Base-by-base conservation (phyloP, 202 grass and related monocot genomes). In the Panicum virgatum region DNA sequence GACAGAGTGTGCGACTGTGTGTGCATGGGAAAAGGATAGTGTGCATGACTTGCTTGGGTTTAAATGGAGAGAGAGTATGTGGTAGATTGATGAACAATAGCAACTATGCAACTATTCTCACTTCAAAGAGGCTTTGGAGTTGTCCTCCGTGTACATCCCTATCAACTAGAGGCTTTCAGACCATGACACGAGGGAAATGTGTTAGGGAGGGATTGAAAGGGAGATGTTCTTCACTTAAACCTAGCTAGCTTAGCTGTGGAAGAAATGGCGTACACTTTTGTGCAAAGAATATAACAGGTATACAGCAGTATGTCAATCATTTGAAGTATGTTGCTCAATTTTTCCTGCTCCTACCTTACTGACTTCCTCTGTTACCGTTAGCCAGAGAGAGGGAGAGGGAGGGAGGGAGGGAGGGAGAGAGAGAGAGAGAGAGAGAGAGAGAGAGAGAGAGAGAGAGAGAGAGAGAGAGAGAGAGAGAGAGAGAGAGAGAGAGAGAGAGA, bases 111-210 rank as follows among this genome's bases (percentile, higher is more conserved):
- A 27, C 54, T 37, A 57, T 9, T n/a, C 26, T 59, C 45, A 19
- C 16, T 57, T 68, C 39, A 77, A 84, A 84, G 82, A 77, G 39
- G 48, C 81, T 76, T 83, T 83, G 72, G 53, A 39, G 50, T 68
- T 68, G 26, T 60, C 73, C 5, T 73, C 77, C 12, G 15, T 83
- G 22, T 59, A 23, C 32, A 71, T 58, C 61, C 50, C 22, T 78
- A 56, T 69, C 69, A 66, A 25, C 67, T 40, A 37, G 52, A 84
- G 73, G 53, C 53, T 85, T 85, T 85, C 82, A 85, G 73, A 61
- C 53, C 50, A 62, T 71, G 52, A 48, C 73, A 77, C 73, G 29
- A 70, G 40, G 63, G 27, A 48, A 39, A 11, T 23, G 9, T 65
- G 34, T 66, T 19, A 25, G 37, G 30, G 75, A 50, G 46, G 13